These are phyloP conservation scores for Penicillium sp. DNA, from an alignment of 2,329 filamentous ascomycete species.

Conservation along the genomic window DNA sequence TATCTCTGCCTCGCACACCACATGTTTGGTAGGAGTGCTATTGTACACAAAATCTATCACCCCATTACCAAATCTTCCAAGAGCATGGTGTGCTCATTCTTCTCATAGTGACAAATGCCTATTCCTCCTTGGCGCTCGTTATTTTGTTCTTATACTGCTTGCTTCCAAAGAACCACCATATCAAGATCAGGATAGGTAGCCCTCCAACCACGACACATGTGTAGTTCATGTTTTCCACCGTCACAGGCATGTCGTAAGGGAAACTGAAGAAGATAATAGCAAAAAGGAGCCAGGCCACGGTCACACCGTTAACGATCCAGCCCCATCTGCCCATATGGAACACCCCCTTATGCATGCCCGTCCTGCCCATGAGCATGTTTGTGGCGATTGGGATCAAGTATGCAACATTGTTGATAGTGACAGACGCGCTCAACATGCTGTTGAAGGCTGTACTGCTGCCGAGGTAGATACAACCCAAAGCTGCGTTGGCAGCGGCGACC, in stretches of 20 bases:
- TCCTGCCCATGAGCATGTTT: slow-evolving; percentile 43
- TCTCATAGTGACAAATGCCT: slow-evolving; percentile 7
- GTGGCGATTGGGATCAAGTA: slow-evolving; percentile 46
- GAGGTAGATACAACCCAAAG: slow-evolving; percentile 63
- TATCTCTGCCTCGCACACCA: too few relatives aligned
- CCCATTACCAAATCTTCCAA: too few relatives aligned
- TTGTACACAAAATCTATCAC: too few relatives aligned
- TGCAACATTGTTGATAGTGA: slow-evolving; percentile 45
- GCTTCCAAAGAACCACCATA: slow-evolving; percentile 40
- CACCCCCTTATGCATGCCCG: slow-evolving; percentile 41
- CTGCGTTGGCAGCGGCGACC: slow-evolving; percentile 47
- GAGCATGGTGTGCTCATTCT: too few relatives aligned
- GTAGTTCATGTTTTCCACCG: slow-evolving; percentile 46
- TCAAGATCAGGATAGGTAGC: slow-evolving; percentile 33
- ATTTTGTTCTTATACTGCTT: slow-evolving; percentile 13
- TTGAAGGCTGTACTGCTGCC: slow-evolving; percentile 65
- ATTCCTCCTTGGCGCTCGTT: slow-evolving; percentile 34
- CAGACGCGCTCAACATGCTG: slow-evolving; percentile 39
- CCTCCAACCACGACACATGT: slow-evolving; percentile 47
- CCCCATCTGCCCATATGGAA: slow-evolving; percentile 45
- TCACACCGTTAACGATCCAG: slow-evolving; percentile 41
- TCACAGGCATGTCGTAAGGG: slow-evolving; percentile 36
- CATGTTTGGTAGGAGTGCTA: too few relatives aligned
- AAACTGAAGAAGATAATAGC: slow-evolving; percentile 50
- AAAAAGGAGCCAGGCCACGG: slow-evolving; percentile 47